Percentiles rank a stretch among this genome's conserved stretches.
Evolutionary conservation across 2,329 filamentous ascomycete species (phyloP).

Genomic region (Pyrenophora teres): DNA sequence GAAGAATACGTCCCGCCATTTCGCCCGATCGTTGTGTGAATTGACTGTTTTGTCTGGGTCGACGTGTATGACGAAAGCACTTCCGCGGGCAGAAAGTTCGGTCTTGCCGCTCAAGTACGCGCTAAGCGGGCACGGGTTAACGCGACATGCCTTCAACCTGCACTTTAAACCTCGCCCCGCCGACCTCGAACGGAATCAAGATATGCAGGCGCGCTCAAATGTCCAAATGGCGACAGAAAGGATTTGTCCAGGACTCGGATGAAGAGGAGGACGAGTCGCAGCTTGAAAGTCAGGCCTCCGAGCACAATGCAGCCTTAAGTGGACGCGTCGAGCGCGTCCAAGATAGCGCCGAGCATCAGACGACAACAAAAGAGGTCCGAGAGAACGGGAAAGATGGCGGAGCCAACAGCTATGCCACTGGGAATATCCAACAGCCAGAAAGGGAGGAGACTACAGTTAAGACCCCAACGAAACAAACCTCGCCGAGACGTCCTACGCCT

Average conservation of each 20-base stretch:
- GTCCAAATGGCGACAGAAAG: constrained; percentile 56
- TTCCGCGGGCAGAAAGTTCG: constrained; percentile 24
- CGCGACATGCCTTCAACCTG: constrained; percentile 26
- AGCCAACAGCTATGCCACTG: neutral
- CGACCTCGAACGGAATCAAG: constrained; percentile 24
- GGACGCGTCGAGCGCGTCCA: constrained; percentile 30
- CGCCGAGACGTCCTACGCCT: constrained; percentile 19
- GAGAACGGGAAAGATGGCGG: neutral
- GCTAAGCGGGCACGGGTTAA: constrained; percentile 29
- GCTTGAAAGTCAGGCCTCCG: constrained; percentile 31
- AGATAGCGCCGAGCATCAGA: constrained; percentile 3
- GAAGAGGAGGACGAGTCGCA: constrained; percentile 51
- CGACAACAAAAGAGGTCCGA: neutral
- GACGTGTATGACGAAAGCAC: constrained; percentile 25
- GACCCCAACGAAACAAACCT: constrained; percentile 14
- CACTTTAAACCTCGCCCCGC: constrained; percentile 20
- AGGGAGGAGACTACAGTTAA: neutral
- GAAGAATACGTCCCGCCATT: constrained; percentile 44
- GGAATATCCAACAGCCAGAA: neutral
- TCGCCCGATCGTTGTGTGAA: neutral
- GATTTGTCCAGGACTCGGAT: constrained; percentile 58
- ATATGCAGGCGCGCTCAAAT: constrained; percentile 50
- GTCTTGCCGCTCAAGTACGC: constrained; percentile 18
- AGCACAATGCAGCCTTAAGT: constrained; percentile 15
- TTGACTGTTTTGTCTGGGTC: neutral